Base-by-base conservation (phyloP, 2,329 filamentous ascomycete genomes). In the Talaromyces sp. region DNA sequence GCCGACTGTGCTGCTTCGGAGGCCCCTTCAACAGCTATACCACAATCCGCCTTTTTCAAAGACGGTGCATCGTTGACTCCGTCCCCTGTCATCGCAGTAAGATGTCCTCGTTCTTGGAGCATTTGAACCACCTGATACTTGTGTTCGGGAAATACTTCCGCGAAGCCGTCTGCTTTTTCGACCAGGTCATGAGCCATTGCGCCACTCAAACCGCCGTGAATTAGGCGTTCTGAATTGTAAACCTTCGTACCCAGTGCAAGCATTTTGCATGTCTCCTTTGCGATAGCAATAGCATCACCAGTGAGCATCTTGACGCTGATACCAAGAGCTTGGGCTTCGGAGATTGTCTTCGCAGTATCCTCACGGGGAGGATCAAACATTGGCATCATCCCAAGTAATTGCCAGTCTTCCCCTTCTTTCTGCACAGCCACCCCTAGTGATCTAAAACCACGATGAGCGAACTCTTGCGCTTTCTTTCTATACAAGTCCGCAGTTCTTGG, bases 191-290 rank as follows among this genome's bases (percentile, higher is more conserved):
- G 86, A 75, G 90, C 87, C 67, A 88, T 88, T 64, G 86, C 86
- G 66, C 89, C 89, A 63, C 86, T 84, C 50, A 91, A 83, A 76
- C 88, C 88, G 72, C 88, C 88, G 75, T 90, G 86, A 68, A 91
- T 90, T 65, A 92, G 83, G 78, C 88, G 89, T 69, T 89, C 86
- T 46, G 89, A 91, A 80, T 91, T 91, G 80, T 91, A 91, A 65
- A 92, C 88, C 80, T 91, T 91, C 68, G 88, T 91, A 63, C 89
- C 89, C 60, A 91, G 83, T 64, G 88, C 87, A 69, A 91, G 82
- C 87, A 91, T 91, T 78, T 90, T 90, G 83, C 89, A 91, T 64
- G 89, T 91, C 78, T 92, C 89, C 78, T 91, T 91, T 57, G 89
- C 89, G 69, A 91, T 92, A 66, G 89, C 88, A 69, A 91, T 88